These are phyloP conservation scores for Leavenworthia alabamica DNA, from an alignment of 345 rosid genomes.

Conservation along the genomic window DNA sequence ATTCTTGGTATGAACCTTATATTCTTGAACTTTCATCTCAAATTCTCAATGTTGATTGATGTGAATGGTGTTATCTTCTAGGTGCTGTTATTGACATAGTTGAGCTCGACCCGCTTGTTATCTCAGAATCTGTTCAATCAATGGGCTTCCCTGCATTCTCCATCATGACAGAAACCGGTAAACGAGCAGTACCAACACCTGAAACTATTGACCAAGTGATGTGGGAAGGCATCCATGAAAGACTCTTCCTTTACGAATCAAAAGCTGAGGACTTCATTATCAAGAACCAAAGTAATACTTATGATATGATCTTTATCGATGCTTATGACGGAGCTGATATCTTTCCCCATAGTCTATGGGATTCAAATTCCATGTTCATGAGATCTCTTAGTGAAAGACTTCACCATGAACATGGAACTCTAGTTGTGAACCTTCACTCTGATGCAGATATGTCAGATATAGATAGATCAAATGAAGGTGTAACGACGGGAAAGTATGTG, in stretches of 20 bases:
- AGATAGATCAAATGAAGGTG: slow-evolving; percentile 25
- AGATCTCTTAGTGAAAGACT: slow-evolving; percentile 47
- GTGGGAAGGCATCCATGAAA: slow-evolving; percentile 87
- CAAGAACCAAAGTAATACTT: slow-evolving; percentile 30
- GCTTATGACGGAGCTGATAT: slow-evolving; percentile 92
- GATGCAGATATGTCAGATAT: slow-evolving; percentile 37
- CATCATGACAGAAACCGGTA: slow-evolving; percentile 37
- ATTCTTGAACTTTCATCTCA: neutral
- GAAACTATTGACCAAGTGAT: slow-evolving; percentile 44
- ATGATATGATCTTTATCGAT: slow-evolving; percentile 77
- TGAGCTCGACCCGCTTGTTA: slow-evolving; percentile 81
- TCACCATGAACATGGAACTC: slow-evolving; percentile 68
- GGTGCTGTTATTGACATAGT: slow-evolving; percentile 69
- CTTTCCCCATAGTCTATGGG: slow-evolving; percentile 81
- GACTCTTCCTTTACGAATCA: slow-evolving; percentile 61
- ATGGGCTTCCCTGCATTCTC: slow-evolving; percentile 94
- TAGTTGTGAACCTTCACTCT: slow-evolving; percentile 85
- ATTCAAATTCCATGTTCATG: slow-evolving; percentile 57
- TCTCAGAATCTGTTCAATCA: slow-evolving; percentile 60
- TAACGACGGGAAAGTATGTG: slow-evolving; percentile 46
- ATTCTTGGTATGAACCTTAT: slow-evolving; percentile 48
- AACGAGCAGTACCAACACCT: slow-evolving; percentile 42
- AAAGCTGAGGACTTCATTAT: slow-evolving; percentile 73
- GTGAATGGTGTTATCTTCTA: slow-evolving; percentile 21
- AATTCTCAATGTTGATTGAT: neutral